Conservation (phyloP, 2,329 filamentous ascomycete genomes). For the Cercospora canescens region DNA sequence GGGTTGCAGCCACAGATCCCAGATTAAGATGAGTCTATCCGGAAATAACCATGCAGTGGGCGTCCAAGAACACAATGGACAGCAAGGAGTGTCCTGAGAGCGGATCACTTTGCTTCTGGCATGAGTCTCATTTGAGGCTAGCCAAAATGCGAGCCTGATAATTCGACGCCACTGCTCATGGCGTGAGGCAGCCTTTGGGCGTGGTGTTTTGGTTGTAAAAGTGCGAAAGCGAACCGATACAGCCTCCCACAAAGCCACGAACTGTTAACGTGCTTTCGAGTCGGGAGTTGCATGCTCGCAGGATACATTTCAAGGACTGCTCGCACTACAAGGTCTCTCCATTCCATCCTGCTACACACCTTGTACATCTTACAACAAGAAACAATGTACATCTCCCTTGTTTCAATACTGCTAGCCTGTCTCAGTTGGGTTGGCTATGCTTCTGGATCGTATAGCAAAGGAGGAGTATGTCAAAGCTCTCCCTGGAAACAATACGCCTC, state of each 20-base stretch:
- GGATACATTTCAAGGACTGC: not conserved
- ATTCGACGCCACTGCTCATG: not conserved
- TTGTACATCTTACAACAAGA: not conserved
- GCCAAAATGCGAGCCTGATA: not conserved
- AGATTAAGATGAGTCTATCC: no score
- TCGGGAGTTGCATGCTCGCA: not conserved
- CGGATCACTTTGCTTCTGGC: no score
- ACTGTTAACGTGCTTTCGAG: not conserved
- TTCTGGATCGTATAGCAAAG: not conserved
- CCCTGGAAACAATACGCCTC: not conserved
- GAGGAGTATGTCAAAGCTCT: not conserved
- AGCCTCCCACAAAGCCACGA: not conserved
- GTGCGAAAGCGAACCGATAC: not conserved
- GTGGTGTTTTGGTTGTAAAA: no score
- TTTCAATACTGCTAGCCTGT: not conserved
- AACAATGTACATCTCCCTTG: not conserved
- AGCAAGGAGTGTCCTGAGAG: no score
- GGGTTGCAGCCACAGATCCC: no score
- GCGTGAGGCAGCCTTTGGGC: not conserved
- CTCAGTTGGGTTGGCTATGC: not conserved
- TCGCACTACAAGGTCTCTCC: not conserved
- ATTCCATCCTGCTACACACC: not conserved
- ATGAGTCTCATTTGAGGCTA: no score
- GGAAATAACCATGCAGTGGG: no score
- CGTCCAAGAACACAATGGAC: no score